These are phyloP conservation scores for Thraustotheca clavata DNA, from an alignment of 352 stramenopile species.

Conservation along the genomic window DNA sequence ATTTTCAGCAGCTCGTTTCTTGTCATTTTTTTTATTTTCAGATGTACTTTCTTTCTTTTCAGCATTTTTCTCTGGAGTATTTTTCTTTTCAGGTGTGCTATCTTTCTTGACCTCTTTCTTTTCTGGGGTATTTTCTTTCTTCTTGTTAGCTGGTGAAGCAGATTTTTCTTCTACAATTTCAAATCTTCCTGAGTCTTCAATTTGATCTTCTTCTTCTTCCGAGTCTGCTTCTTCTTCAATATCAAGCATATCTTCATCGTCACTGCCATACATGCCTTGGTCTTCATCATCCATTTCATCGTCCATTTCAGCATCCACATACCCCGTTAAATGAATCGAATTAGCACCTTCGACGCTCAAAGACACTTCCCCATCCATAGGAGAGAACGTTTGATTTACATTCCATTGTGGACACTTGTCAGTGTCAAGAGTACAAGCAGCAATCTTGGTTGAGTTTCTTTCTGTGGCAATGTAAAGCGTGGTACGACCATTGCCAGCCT, in stretches of 20 bases:
- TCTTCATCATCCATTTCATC: constrained; percentile 60
- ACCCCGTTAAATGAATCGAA: constrained; percentile 69
- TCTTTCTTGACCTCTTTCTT: constrained; percentile 31
- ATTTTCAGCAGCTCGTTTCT: constrained; percentile 54
- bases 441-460: constrained; percentile 44
- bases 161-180: constrained; percentile 63
- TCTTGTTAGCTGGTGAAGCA: constrained; percentile 22
- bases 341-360: constrained; percentile 67
- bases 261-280: constrained; percentile 20
- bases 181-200: constrained; percentile 42
- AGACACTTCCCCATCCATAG: constrained; percentile 56
- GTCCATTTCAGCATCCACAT: constrained; percentile 55
- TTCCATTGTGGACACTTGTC: constrained; percentile 63
- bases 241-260: constrained; percentile 26
- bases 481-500: constrained; percentile 45
- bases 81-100: constrained; percentile 8
- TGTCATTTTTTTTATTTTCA: constrained; percentile 40
- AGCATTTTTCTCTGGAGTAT: constrained; percentile 29
- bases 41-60: constrained; percentile 23
- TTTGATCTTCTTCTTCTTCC: constrained; percentile 40
- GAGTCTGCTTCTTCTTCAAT: constrained; percentile 36
- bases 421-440: constrained; percentile 59
- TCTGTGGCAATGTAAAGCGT: constrained; percentile 68
- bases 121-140: constrained; percentile 2
- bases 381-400: constrained; percentile 67